These are phyloP conservation scores for Pelargonium australe DNA, from an alignment of 441 rosid species.

Conservation along the genomic window DNA sequence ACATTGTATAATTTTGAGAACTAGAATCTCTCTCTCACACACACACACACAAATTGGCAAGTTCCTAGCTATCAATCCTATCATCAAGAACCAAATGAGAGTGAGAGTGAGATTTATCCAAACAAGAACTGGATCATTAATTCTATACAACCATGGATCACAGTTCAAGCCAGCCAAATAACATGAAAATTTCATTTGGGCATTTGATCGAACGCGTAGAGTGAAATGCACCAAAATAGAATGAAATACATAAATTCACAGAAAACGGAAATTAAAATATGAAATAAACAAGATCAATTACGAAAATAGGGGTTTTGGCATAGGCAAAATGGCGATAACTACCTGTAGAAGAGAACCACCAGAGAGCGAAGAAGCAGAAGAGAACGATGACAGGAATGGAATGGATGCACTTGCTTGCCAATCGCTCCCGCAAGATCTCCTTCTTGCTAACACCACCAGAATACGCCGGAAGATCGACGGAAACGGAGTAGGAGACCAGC, in stretches of 20 bases:
- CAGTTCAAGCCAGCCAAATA: background rate
- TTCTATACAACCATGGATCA: background rate
- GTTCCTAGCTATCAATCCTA: too few relatives aligned
- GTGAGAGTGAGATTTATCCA: background rate
- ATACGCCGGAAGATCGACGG: background rate
- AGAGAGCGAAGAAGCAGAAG: slow-evolving; percentile 51
- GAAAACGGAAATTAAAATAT: background rate
- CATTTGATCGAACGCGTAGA: slow-evolving; percentile 1
- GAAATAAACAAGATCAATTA: background rate
- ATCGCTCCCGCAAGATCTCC: slow-evolving; percentile 15
- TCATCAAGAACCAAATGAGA: background rate
- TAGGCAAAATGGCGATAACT: background rate
- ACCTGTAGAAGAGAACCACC: slow-evolving; percentile 67
- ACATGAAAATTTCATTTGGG: background rate
- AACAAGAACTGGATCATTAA: background rate
- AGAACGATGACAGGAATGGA: slow-evolving; percentile 41
- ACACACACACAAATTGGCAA: too few relatives aligned
- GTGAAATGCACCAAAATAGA: background rate
- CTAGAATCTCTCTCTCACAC: too few relatives aligned
- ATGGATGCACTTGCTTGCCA: slow-evolving; percentile 37
- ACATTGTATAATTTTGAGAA: too few relatives aligned
- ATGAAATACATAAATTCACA: background rate
- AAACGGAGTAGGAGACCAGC: background rate
- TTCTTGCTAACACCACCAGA: slow-evolving; percentile 1
- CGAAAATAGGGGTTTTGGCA: background rate